phyloP scores from a whole-genome alignment of 768 basidiomycete species.

The Tulasnella sp. region DNA sequence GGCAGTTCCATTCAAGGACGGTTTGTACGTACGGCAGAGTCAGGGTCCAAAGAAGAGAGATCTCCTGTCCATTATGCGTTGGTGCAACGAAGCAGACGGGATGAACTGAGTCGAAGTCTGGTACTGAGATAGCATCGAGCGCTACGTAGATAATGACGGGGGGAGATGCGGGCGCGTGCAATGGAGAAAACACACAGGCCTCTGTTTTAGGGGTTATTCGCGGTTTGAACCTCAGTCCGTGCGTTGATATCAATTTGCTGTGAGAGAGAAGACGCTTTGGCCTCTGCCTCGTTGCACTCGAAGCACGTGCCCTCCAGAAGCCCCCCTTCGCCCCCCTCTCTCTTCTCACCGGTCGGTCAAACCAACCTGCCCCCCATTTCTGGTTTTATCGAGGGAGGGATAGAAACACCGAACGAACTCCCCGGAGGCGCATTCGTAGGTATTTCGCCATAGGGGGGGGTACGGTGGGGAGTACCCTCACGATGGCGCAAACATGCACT shows the following conservation, averaged over 20 bases:
- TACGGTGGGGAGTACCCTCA: not conserved
- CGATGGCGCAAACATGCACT: not conserved
- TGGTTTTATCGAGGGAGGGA: not conserved
- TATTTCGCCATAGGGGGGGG: too few species aligned
- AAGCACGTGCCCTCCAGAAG: not conserved
- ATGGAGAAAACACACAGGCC: not conserved
- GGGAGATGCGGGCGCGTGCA: not conserved
- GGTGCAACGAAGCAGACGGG: not conserved
- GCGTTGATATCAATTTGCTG: not conserved
- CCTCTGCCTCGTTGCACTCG: not conserved
- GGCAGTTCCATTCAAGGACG: not conserved
- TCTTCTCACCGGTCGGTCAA: not conserved
- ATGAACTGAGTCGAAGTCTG: not conserved
- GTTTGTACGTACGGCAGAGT: not conserved
- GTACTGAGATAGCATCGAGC: not conserved
- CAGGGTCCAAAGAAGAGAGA: not conserved
- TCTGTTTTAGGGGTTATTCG: not conserved
- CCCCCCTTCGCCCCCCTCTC: not conserved
- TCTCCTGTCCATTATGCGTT: not conserved
- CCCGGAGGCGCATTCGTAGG: too few species aligned
- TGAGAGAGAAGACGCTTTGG: not conserved
- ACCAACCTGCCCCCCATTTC: not conserved
- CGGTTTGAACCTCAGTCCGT: not conserved
- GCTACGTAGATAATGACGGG: too few species aligned
- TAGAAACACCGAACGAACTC: not conserved